These are phyloP conservation scores for Trypanosoma lewisi DNA, from an alignment of 208 protist species.

Conservation along the genomic window DNA sequence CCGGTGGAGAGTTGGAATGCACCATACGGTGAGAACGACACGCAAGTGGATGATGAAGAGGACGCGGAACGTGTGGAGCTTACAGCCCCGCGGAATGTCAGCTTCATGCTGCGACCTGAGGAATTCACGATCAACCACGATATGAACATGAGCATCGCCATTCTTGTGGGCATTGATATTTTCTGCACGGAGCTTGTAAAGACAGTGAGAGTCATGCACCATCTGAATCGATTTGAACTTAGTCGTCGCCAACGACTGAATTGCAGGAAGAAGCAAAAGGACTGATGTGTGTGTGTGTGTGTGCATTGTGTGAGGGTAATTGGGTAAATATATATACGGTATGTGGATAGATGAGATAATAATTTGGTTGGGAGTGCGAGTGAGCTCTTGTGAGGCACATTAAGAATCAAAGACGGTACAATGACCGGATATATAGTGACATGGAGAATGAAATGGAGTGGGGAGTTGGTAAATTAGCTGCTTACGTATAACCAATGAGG, in stretches of 20 bases:
- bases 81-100: conserved; percentile 22
- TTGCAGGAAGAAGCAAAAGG: background rate
- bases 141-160: conserved; percentile 54
- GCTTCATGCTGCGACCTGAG: conserved; percentile 23
- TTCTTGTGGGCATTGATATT: conserved; percentile 60
- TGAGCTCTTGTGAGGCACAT: too few relatives aligned
- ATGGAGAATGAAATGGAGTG: too few relatives aligned
- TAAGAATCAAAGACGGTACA: too few relatives aligned
- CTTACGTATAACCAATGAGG: too few relatives aligned
- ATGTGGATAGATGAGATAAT: too few relatives aligned
- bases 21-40: background rate
- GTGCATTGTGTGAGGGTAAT: too few relatives aligned
- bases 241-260: conserved; percentile 15
- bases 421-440: too few relatives aligned
- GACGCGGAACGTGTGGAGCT: conserved; percentile 16
- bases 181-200: conserved; percentile 56
- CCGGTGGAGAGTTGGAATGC: background rate
- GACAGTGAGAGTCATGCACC: conserved; percentile 44
- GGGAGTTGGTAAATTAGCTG: too few relatives aligned
- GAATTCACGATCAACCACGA: conserved; percentile 49
- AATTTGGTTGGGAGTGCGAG: too few relatives aligned
- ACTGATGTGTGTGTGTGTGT: background rate
- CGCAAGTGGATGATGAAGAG: conserved; percentile 2
- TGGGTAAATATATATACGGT: too few relatives aligned
- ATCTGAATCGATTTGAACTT: conserved; percentile 46